Percentiles rank a stretch among this genome's conserved stretches.
Evolutionary conservation across 768 basidiomycete species (phyloP).

Genomic region (Mycena galopus): DNA sequence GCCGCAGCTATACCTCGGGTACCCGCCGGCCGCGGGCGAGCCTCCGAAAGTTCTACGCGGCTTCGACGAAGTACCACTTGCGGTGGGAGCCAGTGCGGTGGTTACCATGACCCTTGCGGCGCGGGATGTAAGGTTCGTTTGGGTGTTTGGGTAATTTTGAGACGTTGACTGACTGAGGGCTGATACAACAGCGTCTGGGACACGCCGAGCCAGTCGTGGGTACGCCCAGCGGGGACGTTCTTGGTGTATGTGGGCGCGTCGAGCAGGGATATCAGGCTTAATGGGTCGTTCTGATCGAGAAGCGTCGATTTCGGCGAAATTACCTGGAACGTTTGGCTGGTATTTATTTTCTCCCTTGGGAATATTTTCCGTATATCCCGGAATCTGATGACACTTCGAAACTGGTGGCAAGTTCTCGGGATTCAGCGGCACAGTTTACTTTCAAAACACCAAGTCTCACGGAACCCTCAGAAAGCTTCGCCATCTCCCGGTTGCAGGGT

Average conservation of each 20-base stretch:
- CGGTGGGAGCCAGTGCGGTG: slow-evolving; percentile 49
- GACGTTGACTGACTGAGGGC: background rate
- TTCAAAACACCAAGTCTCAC: too few species aligned
- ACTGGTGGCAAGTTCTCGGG: too few species aligned
- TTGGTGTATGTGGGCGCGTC: slow-evolving; percentile 67
- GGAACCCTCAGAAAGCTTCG: too few species aligned
- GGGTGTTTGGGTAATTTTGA: background rate
- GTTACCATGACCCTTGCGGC: slow-evolving; percentile 54
- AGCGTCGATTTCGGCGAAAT: background rate
- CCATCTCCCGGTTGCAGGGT: too few species aligned
- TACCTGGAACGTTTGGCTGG: too few species aligned
- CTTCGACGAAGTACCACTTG: slow-evolving; percentile 62
- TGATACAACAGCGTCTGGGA: slow-evolving; percentile 63
- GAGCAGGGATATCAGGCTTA: slow-evolving; percentile 60
- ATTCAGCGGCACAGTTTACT: too few species aligned
- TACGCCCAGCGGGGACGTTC: slow-evolving; percentile 65
- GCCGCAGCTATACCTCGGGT: slow-evolving; percentile 67
- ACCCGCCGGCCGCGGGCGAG: slow-evolving; percentile 61
- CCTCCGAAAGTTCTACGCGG: slow-evolving; percentile 65
- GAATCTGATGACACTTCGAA: too few species aligned
- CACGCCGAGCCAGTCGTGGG: slow-evolving; percentile 62
- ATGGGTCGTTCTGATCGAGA: slow-evolving; percentile 44
- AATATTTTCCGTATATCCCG: too few species aligned
- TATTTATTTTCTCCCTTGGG: too few species aligned
- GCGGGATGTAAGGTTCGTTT: slow-evolving; percentile 61